Evolutionary conservation across 1,139 yeast genomes (phyloP), one percentile per base, ranked within the genome.

Genomic region (Suhomyces bribrorum): DNA sequence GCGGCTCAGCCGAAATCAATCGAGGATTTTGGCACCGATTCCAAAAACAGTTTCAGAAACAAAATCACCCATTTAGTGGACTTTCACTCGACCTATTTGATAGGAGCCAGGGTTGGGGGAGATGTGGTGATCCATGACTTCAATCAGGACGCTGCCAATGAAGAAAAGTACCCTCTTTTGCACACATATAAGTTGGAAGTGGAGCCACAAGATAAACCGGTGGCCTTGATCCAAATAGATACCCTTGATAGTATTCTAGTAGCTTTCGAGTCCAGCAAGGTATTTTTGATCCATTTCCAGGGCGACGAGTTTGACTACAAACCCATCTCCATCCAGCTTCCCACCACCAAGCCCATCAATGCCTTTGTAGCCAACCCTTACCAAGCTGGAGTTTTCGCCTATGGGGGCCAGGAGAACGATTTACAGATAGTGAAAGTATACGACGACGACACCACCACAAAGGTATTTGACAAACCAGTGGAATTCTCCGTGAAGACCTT

Each of bases 341-440:
- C 67, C 1, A 56, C 51, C 3, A 61, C 61, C 28, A 78, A 72
- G 11, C 74, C 76, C 6, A 57, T 84, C 37, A 63, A 69, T 40
- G 60, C 79, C 24, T 74, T 78, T 52, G 59, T 66, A 28, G 52
- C 72, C 40, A 75, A 75, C 59, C 75, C 79, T 7, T 56, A 60
- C 31, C 62, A 61, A 26, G 54, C 57, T 20, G 74, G 78, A 14
- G 57, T 79, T 2, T 77, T 80, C 59, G 90, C 87, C 0, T 76
- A 66, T 53, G 95, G 92, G 33, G 95, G 94, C 30, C 79, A 83
- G 55, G 89, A 85, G 49, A 78, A 79, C 46, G 84, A 83, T 49
- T 63, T 83, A 4, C 76, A 75, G 43, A 60, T 85, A 14, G 59
- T 80, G 2, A 60, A 69, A 36, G 45, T 83, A 13, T 69, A 64